phyloP scores from a whole-genome alignment of 208 protist genomes.

The Acanthamoeba culbertsoni region DNA sequence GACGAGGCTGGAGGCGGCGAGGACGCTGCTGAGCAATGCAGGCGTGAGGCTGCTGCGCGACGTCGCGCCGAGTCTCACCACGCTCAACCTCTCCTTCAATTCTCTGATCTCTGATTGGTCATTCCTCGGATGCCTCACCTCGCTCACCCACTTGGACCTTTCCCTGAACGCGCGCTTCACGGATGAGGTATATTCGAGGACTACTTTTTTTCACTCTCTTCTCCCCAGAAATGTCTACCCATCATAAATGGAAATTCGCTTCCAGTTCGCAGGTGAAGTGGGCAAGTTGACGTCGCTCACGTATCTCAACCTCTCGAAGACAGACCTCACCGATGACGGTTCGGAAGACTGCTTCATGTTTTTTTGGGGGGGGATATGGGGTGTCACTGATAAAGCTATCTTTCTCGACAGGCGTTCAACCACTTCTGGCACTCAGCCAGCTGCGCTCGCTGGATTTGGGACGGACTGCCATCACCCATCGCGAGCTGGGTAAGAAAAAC shows the following conservation, averaged over 20 bases:
- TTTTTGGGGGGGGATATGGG: no score
- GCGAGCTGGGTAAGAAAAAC: not conserved
- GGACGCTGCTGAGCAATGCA: not conserved
- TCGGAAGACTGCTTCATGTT: no score
- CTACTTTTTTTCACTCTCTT: not conserved
- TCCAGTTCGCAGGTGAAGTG: not conserved
- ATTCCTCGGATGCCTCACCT: not conserved
- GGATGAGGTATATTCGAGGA: slow-evolving; percentile 17
- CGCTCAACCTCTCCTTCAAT: slow-evolving; percentile 45
- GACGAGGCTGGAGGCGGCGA: not conserved
- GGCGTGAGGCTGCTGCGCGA: not conserved
- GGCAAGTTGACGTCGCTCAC: slow-evolving; percentile 36
- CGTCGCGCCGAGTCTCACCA: not conserved
- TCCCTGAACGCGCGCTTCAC: slow-evolving; percentile 41
- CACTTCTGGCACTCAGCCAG: not conserved
- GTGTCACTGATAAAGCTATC: no score
- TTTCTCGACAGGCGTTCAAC: not conserved
- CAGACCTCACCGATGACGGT: not conserved
- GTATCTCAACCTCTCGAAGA: slow-evolving; percentile 55
- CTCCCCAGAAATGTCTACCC: no score
- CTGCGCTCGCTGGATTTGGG: slow-evolving; percentile 10
- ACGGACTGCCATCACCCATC: not conserved
- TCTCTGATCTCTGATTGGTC: not conserved
- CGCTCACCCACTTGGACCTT: slow-evolving; percentile 9
- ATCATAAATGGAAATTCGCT: no score